These are phyloP conservation scores for Heritiera fomes DNA, from an alignment of 345 rosid genomes.

Conservation along the genomic window DNA sequence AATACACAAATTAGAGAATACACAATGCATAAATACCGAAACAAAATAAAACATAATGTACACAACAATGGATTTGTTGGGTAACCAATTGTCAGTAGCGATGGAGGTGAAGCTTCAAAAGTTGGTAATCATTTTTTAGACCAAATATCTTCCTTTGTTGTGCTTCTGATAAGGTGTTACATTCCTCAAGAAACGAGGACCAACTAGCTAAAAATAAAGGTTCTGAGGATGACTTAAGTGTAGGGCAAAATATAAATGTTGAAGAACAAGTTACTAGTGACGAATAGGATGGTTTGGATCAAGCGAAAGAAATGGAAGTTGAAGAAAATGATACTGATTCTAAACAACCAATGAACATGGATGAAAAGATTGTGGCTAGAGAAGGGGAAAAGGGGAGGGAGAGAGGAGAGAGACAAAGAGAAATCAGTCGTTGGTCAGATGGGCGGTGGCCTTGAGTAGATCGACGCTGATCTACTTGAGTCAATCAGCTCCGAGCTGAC, in stretches of 20 bases:
- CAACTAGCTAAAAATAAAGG: neutral
- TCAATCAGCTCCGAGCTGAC: no score
- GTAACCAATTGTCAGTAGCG: slow-evolving; percentile 11
- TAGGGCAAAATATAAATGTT: slow-evolving; percentile 23
- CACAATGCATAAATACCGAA: no score
- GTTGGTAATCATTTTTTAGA: neutral
- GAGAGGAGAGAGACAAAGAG: no score
- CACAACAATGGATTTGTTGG: neutral
- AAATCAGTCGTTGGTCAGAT: no score
- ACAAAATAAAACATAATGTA: no score
- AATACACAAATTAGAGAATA: no score
- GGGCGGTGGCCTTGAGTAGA: no score
- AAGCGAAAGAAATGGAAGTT: neutral
- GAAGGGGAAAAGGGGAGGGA: no score
- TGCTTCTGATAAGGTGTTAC: slow-evolving; percentile 13
- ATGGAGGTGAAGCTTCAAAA: slow-evolving; percentile 20
- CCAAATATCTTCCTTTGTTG: neutral
- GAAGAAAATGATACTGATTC: no score
- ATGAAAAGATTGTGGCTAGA: no score
- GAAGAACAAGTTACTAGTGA: slow-evolving; percentile 33
- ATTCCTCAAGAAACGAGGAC: slow-evolving; percentile 17
- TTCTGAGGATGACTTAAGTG: slow-evolving; percentile 7
- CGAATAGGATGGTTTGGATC: slow-evolving; percentile 35
- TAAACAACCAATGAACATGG: no score
- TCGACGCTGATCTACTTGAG: no score